These are phyloP conservation scores for Clitoria ternatea DNA, from an alignment of 306 rosid genomes.

Conservation along the genomic window DNA sequence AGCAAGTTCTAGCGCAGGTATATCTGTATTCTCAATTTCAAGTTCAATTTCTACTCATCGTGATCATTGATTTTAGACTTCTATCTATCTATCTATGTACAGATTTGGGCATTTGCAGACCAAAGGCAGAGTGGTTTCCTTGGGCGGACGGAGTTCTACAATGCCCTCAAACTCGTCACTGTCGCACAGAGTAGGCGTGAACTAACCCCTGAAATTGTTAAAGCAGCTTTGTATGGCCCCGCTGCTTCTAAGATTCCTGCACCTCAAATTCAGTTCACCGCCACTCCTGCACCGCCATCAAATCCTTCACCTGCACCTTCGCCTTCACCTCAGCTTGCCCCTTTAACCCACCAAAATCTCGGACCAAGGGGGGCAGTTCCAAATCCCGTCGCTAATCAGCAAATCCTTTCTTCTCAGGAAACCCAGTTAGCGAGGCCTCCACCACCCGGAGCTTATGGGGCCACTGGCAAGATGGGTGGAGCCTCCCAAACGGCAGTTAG, in stretches of 20 bases:
- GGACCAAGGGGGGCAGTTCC: conserved; percentile 52
- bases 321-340: conserved; percentile 33
- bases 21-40: not conserved
- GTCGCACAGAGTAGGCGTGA: conserved; percentile 96
- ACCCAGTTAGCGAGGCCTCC: conserved; percentile 49
- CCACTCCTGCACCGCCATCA: conserved; percentile 48
- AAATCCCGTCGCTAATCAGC: conserved; percentile 36
- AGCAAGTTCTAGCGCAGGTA: conserved; percentile 92
- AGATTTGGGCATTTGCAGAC: conserved; percentile 91
- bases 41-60: too few relatives aligned
- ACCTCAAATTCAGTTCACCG: conserved; percentile 65
- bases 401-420: conserved; percentile 39
- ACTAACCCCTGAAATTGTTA: conserved; percentile 78
- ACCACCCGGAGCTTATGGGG: conserved; percentile 43
- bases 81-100: too few relatives aligned
- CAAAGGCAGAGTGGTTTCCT: conserved; percentile 73
- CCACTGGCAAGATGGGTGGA: conserved; percentile 43
- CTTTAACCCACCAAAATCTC: conserved; percentile 43
- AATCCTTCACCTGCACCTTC: conserved; percentile 29
- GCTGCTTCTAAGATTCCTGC: conserved; percentile 96
- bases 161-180: conserved; percentile 97
- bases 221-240: conserved; percentile 87
- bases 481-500: conserved; percentile 37
- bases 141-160: conserved; percentile 85
- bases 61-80: too few relatives aligned